Evolutionary conservation across 441 rosid genomes (phyloP).

Genomic region (Erodium trifolium): DNA sequence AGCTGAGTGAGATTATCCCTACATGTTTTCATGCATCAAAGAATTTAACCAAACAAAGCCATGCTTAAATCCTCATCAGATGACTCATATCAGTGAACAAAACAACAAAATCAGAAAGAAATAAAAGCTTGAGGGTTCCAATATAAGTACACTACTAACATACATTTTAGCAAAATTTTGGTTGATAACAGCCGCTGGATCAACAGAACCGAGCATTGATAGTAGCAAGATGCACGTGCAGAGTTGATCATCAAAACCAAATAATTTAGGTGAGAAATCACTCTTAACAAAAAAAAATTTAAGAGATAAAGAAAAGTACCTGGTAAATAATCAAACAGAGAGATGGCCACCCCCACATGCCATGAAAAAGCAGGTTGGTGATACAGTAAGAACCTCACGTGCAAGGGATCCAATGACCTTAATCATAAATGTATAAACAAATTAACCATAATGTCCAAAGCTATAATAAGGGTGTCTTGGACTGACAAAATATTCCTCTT

Average conservation of each 20-base stretch:
- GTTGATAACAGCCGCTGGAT: conserved; percentile 5
- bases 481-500: conserved; percentile 29
- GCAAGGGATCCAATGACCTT: conserved; percentile 43
- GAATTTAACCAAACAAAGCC: background rate
- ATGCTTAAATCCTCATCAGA: background rate
- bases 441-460: conserved; percentile 8
- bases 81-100: background rate
- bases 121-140: background rate
- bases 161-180: conserved; percentile 6
- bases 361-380: conserved; percentile 26
- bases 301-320: background rate
- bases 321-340: conserved; percentile 6
- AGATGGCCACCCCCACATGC: conserved; percentile 33
- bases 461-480: conserved; percentile 13
- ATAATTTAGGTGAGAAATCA: conserved; percentile 9
- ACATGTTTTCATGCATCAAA: background rate
- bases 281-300: background rate
- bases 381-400: conserved; percentile 34
- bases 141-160: conserved; percentile 4
- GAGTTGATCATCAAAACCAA: conserved; percentile 20
- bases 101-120: conserved; percentile 1
- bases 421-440: background rate
- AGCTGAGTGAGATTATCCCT: too few relatives aligned
- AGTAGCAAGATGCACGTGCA: conserved; percentile 9
- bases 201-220: conserved; percentile 7